Base-by-base conservation (phyloP, 1,284 basidiomycete species). In the Trichosporon sp. region DNA sequence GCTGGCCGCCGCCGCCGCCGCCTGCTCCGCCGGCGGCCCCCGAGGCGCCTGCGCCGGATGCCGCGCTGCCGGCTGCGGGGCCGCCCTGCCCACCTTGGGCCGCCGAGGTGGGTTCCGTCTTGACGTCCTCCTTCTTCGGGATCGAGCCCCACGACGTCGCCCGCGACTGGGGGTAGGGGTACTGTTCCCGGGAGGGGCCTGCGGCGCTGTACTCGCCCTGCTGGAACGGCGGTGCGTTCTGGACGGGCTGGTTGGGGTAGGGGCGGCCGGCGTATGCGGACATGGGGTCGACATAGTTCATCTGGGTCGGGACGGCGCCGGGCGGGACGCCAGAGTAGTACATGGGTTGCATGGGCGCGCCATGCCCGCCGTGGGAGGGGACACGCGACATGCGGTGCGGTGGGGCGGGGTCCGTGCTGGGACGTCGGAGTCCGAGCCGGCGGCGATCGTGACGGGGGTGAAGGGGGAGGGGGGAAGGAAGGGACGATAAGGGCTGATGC, bases 121-220 rank as follows among this genome's bases (percentile, higher is more conserved):
- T 67, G 18, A 35, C 31, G 13, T 65, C 64, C 9, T 65, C 47
- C n/a, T 51, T 47, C 21, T 53, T 65, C 63, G 63, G 38, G 42
- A 42, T 64, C 38, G 63, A 64, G 63, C 63, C 38, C 62, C 62
- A 64, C 13, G 62, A 38, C 27, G 38, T 21, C n/a, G 23, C 32
- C 18, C 25, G 62, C 34, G 31, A 62, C 32, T 32, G 65, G 27
- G 25, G 38, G 29, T 64, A 68, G 12, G 53, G 65, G 34, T 72
- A 72, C 23, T 62, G 66, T 8, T 72, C 71, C 34, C 71, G 68
- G 15, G 66, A 68, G 13, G 71, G 68, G 25, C 71, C 71, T 11
- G 71, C 65, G 3, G 71, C 71, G n/a, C 68, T 72, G 65, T 72
- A 72, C 15, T 32, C 42, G 9, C 44, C 51, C 32, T 68, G 58